These are phyloP conservation scores for Neurospora sp. DNA, from an alignment of 495 filamentous ascomycete genomes.

Conservation along the genomic window DNA sequence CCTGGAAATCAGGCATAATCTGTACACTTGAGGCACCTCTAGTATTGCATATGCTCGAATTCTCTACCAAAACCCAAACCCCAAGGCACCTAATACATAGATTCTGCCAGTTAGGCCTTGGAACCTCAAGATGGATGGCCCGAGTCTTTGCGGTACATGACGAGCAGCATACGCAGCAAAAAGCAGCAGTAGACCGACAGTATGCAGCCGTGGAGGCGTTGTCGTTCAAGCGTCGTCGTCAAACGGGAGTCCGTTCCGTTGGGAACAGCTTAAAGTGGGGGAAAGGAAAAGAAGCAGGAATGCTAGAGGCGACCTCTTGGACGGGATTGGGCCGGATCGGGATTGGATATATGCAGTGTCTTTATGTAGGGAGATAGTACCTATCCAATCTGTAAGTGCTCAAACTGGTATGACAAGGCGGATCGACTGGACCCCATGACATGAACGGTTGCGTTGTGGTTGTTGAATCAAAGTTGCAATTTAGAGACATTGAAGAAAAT, in stretches of 20 bases:
- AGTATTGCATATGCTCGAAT: too few relatives aligned
- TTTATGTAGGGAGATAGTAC: not conserved
- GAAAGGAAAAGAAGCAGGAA: not conserved
- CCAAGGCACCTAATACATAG: too few relatives aligned
- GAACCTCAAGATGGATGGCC: too few relatives aligned
- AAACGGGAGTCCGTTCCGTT: not conserved
- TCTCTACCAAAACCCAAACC: too few relatives aligned
- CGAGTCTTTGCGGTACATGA: too few relatives aligned
- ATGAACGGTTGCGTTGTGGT: not conserved
- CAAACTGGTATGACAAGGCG: constrained; percentile 1
- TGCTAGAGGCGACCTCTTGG: not conserved
- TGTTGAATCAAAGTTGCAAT: not conserved
- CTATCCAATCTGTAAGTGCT: not conserved
- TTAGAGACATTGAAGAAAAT: not conserved
- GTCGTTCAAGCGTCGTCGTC: not conserved
- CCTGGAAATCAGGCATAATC: too few relatives aligned
- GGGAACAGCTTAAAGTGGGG: not conserved
- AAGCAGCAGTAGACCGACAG: not conserved
- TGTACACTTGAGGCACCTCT: too few relatives aligned
- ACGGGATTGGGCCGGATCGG: not conserved
- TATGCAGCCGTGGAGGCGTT: not conserved
- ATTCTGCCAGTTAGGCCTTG: too few relatives aligned
- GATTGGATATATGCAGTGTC: not conserved
- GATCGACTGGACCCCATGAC: constrained; percentile 1
- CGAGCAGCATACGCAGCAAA: too few relatives aligned